phyloP scores from a whole-genome alignment of 75 land plant genomes.

The Selaginella moellendorffii region DNA sequence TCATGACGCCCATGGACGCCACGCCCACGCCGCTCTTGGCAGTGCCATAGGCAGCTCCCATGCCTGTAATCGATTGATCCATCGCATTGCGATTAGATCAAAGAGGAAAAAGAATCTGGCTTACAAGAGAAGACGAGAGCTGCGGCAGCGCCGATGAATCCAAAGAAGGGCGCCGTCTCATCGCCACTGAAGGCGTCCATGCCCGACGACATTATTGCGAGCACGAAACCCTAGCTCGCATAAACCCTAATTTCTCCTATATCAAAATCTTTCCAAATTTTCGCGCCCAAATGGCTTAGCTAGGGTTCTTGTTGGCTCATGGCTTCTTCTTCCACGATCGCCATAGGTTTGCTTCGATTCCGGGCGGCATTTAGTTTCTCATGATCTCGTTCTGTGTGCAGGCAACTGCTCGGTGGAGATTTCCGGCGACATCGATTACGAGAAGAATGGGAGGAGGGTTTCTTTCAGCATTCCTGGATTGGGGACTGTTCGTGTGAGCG shows the following conservation, averaged over 20 bases:
- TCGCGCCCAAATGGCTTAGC: too few relatives aligned
- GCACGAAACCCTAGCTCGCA: not conserved
- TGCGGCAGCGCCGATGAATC: conserved; percentile 52
- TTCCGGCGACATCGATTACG: too few relatives aligned
- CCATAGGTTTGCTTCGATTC: not conserved
- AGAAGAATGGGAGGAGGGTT: too few relatives aligned
- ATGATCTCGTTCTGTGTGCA: too few relatives aligned
- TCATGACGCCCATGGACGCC: conserved; percentile 56
- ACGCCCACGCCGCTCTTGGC: conserved; percentile 58
- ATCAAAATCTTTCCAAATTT: too few relatives aligned
- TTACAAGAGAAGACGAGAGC: conserved; percentile 53
- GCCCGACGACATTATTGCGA: not conserved
- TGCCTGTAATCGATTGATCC: conserved; percentile 20
- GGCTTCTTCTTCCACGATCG: too few relatives aligned
- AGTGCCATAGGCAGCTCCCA: conserved; percentile 59
- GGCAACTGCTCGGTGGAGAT: too few relatives aligned
- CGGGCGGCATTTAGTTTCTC: too few relatives aligned
- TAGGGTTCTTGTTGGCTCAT: too few relatives aligned
- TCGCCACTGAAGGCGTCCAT: conserved; percentile 34
- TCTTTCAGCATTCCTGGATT: too few relatives aligned
- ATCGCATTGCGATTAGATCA: not conserved
- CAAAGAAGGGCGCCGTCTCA: conserved; percentile 54
- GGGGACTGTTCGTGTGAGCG: too few relatives aligned
- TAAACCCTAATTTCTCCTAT: not conserved
- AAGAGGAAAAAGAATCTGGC: not conserved